Base-by-base conservation (phyloP, 768 basidiomycete genomes). In the Suillus bovinus region DNA sequence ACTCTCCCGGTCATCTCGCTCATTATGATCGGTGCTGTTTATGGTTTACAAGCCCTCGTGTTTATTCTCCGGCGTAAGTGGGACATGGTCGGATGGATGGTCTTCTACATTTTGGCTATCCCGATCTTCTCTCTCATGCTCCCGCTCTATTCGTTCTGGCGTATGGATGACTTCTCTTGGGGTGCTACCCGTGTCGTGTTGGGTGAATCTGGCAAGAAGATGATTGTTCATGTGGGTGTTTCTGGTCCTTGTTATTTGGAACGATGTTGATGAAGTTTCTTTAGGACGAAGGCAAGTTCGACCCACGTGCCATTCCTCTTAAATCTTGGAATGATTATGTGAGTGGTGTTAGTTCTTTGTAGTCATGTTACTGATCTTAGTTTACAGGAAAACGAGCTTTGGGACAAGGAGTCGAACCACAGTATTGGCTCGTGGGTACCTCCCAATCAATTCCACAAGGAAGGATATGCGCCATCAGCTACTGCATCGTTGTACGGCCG, bases 71-170 rank as follows among this genome's bases (percentile, higher is more conserved):
- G 95, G 55, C 87, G 94, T 66, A 94, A 97, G 74, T 99, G 96
- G 92, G 96, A 98, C 74, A 97, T 98, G 94, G 87, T 98, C 68
- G 94, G 94, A 5, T 96, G 95, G 94, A 93, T 94, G 90, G 69
- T 93, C 34, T 93, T 99, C 79, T 99, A 99, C 77, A 94, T 99
- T 71, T 74, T 95, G 41, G 95, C 96, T 61, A 92, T 98, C 66
- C 96, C 96, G 4, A 84, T 87, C 47, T 97, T 96, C 79, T 94
- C 94, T 8, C 92, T 97, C 83, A 83, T 93, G 79, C 84, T 98
- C 31, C 96, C 94, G 5, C 79, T 97, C 14, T 96, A 94, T 74
- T 95, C 94, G 6, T 96, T 98, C 88, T 99, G 95, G 96, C 83
- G 80, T 67, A 97, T 98, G 95, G 96, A 96, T 74, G 94, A 96